phyloP scores from a whole-genome alignment of 78 protist species.

The Cavenderia fasciculata region DNA sequence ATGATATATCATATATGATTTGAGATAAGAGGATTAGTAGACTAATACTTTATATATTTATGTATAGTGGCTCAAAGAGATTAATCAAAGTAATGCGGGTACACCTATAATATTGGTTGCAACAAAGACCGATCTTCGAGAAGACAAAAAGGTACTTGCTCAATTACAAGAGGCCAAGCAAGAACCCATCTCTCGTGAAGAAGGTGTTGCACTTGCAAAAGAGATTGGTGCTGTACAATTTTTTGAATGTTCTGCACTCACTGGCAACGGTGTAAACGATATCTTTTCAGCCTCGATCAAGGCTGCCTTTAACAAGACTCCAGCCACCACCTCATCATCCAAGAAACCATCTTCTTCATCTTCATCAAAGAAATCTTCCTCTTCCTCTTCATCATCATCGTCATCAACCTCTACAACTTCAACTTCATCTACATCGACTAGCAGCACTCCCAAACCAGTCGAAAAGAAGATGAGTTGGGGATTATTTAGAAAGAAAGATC shows the following conservation, averaged over 20 bases:
- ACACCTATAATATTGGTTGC: slow-evolving; percentile 94
- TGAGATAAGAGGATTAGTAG: no score
- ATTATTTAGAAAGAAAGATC: slow-evolving; percentile 62
- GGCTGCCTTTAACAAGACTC: slow-evolving; percentile 53
- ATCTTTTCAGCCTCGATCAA: slow-evolving; percentile 56
- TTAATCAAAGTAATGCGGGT: slow-evolving; percentile 37
- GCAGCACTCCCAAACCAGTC: slow-evolving; percentile 1
- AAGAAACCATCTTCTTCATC: slow-evolving; percentile 21
- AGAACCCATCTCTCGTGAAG: slow-evolving; percentile 55
- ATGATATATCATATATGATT: no score
- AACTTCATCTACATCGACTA: neutral
- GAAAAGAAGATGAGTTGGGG: slow-evolving; percentile 77
- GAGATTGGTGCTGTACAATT: slow-evolving; percentile 88
- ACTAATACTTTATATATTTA: no score
- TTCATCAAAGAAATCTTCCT: neutral
- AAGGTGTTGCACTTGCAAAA: slow-evolving; percentile 61
- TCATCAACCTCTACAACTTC: neutral
- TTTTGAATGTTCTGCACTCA: slow-evolving; percentile 95
- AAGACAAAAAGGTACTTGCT: slow-evolving; percentile 57
- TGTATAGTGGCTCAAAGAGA: slow-evolving; percentile 66
- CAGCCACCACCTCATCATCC: neutral
- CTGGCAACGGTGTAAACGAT: slow-evolving; percentile 83
- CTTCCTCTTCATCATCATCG: neutral
- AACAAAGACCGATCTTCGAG: slow-evolving; percentile 89
- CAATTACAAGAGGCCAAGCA: slow-evolving; percentile 39